Base-by-base conservation (phyloP, 345 rosid species). In the Anacardium occidentale region DNA sequence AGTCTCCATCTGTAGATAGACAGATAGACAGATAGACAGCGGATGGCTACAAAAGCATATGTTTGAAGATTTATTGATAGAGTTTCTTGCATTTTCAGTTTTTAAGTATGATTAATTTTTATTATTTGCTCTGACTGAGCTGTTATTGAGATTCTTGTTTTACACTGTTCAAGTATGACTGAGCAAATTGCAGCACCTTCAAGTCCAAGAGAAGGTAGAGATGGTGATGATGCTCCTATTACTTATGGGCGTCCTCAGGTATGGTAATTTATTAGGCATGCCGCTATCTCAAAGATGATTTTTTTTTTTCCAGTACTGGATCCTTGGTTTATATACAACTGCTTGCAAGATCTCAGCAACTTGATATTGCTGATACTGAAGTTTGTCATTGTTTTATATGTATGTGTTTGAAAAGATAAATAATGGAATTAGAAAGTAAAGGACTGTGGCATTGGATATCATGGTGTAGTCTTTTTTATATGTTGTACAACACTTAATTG, bases 201-300 rank as follows among this genome's bases (percentile, higher is more conserved):
- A 50, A 96, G 96, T 84, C 98, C 96, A 70, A 83, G 90, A 68
- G 98, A 91, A 68, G 96, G 96, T 59, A 82, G 91, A 69, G 98
- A 91, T 68, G 96, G 96, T 62, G 99, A 91, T 63, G 94, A 89
- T 74, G 83, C 80, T 52, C 63, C 93, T 63, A 71, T 77, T 62
- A 61, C 88, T 59, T 80, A 70, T 59, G 98, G 88, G 63, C 91
- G 59, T 59, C 89, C 83, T 22, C 79, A 75, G 85, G 99, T 95
- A 86, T 73, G 72, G 78, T 67, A 59, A 42, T 42, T 55, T 62
- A 68, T 51, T 75, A 54, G 47, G 67, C 53, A 42, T 74, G 45
- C 67, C 55, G 44, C 64, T 68, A 12, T 71, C 42, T 24, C 9
- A 20, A 18, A 57, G 48, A 53, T 54, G 42, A 56, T 64, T 70